Evolutionary conservation across 768 basidiomycete genomes (phyloP).

Genomic region (Sporobolomyces phaffii): DNA sequence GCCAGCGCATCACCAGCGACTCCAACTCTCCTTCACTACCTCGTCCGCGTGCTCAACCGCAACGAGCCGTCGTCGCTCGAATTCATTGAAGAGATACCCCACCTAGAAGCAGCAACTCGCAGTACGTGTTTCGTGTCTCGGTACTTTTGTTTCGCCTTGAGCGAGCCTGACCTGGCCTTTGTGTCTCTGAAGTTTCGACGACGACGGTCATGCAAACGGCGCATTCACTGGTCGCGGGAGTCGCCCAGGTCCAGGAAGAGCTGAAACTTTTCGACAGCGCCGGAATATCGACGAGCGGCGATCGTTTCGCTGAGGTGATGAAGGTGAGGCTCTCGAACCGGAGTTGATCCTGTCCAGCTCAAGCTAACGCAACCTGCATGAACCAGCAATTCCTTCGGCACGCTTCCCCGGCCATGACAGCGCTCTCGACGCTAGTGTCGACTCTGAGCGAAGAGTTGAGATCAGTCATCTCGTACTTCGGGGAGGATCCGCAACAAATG

Average conservation of each 20-base stretch:
- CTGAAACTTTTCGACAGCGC: constrained; percentile 49
- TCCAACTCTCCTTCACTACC: constrained; percentile 83
- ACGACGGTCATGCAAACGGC: constrained; percentile 60
- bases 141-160: background rate
- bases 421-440: constrained; percentile 58
- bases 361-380: too few relatives aligned
- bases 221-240: constrained; percentile 56
- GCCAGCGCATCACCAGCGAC: constrained; percentile 59
- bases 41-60: constrained; percentile 67
- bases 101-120: constrained; percentile 73
- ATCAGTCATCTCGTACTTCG: constrained; percentile 64
- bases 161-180: background rate
- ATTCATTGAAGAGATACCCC: constrained; percentile 75
- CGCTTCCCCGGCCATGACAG: constrained; percentile 57
- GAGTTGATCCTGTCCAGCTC: too few relatives aligned
- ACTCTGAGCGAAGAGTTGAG: constrained; percentile 60
- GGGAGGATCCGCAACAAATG: constrained; percentile 64
- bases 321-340: constrained; percentile 50
- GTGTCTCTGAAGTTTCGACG: constrained; percentile 59
- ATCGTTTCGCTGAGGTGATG: constrained; percentile 66
- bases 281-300: constrained; percentile 48
- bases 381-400: constrained; percentile 56
- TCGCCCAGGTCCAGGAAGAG: constrained; percentile 58
- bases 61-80: constrained; percentile 59
- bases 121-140: constrained; percentile 51